A percentile compares a stretch with the other conserved stretches of the same genome.
phyloP scores from a whole-genome alignment of 177 flowering plant species.

The Vitis hybrid region DNA sequence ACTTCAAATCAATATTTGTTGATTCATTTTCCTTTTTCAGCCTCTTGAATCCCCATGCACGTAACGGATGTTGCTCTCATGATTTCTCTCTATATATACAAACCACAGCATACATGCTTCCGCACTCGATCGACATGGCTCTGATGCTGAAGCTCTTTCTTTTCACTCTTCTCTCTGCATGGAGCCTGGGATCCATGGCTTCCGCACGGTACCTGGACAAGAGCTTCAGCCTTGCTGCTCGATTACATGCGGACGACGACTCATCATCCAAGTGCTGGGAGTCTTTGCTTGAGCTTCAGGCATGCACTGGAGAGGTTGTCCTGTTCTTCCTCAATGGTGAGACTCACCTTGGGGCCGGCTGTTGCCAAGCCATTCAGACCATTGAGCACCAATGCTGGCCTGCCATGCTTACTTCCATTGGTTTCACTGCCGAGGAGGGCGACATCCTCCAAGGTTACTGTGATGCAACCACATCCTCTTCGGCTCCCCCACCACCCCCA shows the following conservation, averaged over 20 bases:
- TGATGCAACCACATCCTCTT: neutral
- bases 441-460: constrained; percentile 32
- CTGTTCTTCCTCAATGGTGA: constrained; percentile 40
- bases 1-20: no score
- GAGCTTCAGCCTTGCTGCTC: constrained; percentile 12
- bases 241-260: constrained; percentile 19
- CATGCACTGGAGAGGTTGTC: constrained; percentile 35
- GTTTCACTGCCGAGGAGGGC: constrained; percentile 35
- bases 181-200: neutral
- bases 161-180: neutral
- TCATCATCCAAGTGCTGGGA: constrained; percentile 33
- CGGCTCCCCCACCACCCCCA: neutral
- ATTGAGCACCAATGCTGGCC: constrained; percentile 40
- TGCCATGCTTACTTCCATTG: constrained; percentile 25
- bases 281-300: constrained; percentile 29
- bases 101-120: neutral
- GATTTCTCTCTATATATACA: neutral
- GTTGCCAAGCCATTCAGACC: constrained; percentile 33
- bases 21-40: no score
- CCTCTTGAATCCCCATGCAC: no score
- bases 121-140: constrained; percentile 10
- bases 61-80: neutral
- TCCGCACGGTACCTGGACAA: neutral
- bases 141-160: neutral
- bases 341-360: constrained; percentile 31